A percentile compares a stretch with the other conserved stretches of the same genome.
phyloP scores from a whole-genome alignment of 1,284 basidiomycete genomes.

The Veloporphyrellus conicus region DNA sequence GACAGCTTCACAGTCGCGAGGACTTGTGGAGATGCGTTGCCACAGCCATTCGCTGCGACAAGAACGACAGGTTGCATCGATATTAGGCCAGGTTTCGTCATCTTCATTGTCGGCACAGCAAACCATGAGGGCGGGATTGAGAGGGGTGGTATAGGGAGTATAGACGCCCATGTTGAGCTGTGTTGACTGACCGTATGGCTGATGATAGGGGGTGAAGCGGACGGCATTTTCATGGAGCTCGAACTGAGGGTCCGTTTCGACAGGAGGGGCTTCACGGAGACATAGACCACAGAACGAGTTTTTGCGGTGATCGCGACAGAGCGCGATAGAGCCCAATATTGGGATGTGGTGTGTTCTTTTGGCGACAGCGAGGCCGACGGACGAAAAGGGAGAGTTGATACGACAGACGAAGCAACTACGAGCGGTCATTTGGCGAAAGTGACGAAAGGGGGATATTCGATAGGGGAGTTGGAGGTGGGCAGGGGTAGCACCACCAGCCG shows the following conservation, averaged over 20 bases:
- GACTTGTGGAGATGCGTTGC: conserved; percentile 44
- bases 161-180: conserved; percentile 26
- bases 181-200: conserved; percentile 26
- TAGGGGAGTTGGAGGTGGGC: conserved; percentile 21
- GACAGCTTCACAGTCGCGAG: conserved; percentile 55
- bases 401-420: conserved; percentile 64
- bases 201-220: conserved; percentile 34
- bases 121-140: conserved; percentile 36
- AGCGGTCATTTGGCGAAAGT: conserved; percentile 41
- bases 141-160: conserved; percentile 23
- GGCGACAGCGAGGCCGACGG: conserved; percentile 45
- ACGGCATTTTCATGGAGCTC: conserved; percentile 30
- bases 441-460: conserved; percentile 39
- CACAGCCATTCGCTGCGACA: conserved; percentile 62
- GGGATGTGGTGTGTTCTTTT: conserved; percentile 44
- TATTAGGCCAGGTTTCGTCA: conserved; percentile 57
- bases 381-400: conserved; percentile 53
- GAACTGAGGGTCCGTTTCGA: conserved; percentile 40
- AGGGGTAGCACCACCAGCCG: conserved; percentile 20
- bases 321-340: conserved; percentile 43
- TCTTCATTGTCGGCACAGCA: conserved; percentile 67
- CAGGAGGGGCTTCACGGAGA: conserved; percentile 52
- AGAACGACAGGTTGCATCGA: conserved; percentile 60
- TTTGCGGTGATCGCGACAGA: conserved; percentile 65
- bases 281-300: conserved; percentile 63